Evolutionary conservation across 371 early-diverging fungal genomes (phyloP).

Genomic region (Actinomucor elegans): DNA sequence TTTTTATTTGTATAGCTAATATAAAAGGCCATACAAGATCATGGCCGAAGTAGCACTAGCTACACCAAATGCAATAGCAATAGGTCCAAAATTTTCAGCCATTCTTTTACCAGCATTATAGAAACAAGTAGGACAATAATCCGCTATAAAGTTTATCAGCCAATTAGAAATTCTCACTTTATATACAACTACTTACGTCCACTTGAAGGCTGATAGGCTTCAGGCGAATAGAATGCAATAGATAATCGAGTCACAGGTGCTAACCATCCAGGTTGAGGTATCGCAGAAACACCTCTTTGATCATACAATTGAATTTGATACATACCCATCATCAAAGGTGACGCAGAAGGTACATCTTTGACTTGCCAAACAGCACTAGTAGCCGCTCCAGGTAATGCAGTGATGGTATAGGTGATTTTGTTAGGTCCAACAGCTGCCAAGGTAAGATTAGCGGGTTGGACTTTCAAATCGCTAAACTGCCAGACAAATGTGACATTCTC

Average conservation of each 20-base stretch:
- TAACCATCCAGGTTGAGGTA: constrained; percentile 38
- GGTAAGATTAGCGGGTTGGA: constrained; percentile 44
- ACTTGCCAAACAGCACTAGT: constrained; percentile 50
- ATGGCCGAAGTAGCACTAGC: constrained; percentile 37
- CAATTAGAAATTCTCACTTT: no score
- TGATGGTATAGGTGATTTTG: constrained; percentile 40
- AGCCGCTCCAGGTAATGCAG: constrained; percentile 33
- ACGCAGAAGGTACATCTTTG: constrained; percentile 34
- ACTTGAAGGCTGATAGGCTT: constrained; percentile 25
- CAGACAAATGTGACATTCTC: constrained; percentile 52
- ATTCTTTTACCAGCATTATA: constrained; percentile 35
- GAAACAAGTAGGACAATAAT: constrained; percentile 44
- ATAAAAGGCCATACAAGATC: constrained; percentile 33
- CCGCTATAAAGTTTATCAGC: constrained; percentile 12
- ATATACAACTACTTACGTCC: constrained; percentile 23
- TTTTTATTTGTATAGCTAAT: no score
- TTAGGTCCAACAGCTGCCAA: constrained; percentile 47
- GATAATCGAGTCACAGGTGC: constrained; percentile 31
- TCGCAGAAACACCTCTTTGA: constrained; percentile 44
- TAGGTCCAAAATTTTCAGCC: constrained; percentile 23
- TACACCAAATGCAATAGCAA: constrained; percentile 36
- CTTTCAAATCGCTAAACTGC: constrained; percentile 37
- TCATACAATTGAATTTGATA: constrained; percentile 49
- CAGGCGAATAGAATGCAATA: constrained; percentile 45
- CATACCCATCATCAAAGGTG: constrained; percentile 44